These are phyloP conservation scores for Axilococcus clingmanii DNA, from an alignment of 139 green algal genomes.

Conservation along the genomic window DNA sequence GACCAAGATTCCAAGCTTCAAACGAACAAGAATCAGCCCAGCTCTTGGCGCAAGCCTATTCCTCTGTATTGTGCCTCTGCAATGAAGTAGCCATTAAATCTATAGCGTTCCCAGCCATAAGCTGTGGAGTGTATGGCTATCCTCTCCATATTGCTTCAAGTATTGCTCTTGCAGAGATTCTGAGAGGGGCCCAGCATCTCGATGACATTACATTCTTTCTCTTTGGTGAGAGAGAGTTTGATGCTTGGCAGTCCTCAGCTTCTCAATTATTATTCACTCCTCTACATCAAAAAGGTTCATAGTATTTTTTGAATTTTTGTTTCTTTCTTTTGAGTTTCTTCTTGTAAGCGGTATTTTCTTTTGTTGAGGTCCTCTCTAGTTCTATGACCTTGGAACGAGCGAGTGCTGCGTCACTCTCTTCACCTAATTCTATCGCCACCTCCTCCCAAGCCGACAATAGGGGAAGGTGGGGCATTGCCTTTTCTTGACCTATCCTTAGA, in stretches of 20 bases:
- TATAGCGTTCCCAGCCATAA: conserved; percentile 82
- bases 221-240: conserved; percentile 14
- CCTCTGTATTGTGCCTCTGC: conserved; percentile 29
- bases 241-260: too few species aligned
- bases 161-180: conserved; percentile 28
- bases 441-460: conserved; percentile 50
- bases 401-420: conserved; percentile 8
- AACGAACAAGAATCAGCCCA: conserved; percentile 28
- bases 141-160: conserved; percentile 51
- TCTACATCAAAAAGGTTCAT: too few species aligned
- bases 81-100: conserved; percentile 38
- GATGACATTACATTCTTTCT: conserved; percentile 66
- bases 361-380: too few species aligned
- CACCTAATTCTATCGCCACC: conserved; percentile 32
- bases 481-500: conserved; percentile 30
- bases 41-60: conserved; percentile 58
- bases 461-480: conserved; percentile 38
- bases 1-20: conserved; percentile 74
- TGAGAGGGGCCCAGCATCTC: conserved; percentile 31
- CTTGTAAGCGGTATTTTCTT: too few species aligned
- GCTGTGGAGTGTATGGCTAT: conserved; percentile 79
- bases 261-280: too few species aligned
- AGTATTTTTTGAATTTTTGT: too few species aligned
- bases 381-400: too few species aligned
- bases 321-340: too few species aligned